phyloP scores from a whole-genome alignment of 495 filamentous ascomycete species.

The Neurospora sublineolata region DNA sequence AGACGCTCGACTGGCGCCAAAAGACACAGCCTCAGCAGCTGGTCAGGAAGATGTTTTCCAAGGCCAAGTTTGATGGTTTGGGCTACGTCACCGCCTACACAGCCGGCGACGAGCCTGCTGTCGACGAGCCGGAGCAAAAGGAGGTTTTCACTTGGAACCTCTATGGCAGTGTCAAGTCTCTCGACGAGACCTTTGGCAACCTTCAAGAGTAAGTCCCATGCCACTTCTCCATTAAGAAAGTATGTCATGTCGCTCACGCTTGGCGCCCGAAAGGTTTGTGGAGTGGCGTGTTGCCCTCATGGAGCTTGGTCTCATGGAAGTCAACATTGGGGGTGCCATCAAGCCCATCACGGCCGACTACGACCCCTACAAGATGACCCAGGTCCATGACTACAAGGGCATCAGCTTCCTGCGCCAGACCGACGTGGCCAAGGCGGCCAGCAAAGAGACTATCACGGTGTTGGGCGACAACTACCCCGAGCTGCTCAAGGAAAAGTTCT shows the following conservation, averaged over 20 bases:
- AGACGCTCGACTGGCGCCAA: conserved; percentile 72
- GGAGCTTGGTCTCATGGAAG: conserved; percentile 63
- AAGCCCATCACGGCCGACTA: conserved; percentile 60
- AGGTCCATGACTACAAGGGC: conserved; percentile 82
- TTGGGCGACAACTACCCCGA: conserved; percentile 77
- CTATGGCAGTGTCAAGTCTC: conserved; percentile 67
- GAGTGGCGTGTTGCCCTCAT: conserved; percentile 78
- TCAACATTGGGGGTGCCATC: conserved; percentile 54
- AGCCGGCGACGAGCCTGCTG: conserved; percentile 11
- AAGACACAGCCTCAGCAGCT: conserved; percentile 38
- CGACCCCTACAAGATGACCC: conserved; percentile 78
- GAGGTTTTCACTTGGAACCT: conserved; percentile 74
- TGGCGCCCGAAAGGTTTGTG: conserved; percentile 49
- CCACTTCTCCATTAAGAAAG: not conserved
- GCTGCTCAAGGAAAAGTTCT: conserved; percentile 77
- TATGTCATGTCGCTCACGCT: conserved; percentile 2
- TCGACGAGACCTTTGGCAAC: conserved; percentile 61
- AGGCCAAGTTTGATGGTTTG: conserved; percentile 45
- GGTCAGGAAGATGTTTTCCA: conserved; percentile 34
- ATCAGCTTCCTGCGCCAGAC: conserved; percentile 71
- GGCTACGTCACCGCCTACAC: conserved; percentile 44
- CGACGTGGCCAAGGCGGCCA: conserved; percentile 54
- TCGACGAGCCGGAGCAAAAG: conserved; percentile 27
- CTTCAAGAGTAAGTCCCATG: conserved; percentile 52
- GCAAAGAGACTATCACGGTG: conserved; percentile 64